These are phyloP conservation scores for Hanseniaspora occidentalis DNA, from an alignment of 805 yeast species.

Conservation along the genomic window DNA sequence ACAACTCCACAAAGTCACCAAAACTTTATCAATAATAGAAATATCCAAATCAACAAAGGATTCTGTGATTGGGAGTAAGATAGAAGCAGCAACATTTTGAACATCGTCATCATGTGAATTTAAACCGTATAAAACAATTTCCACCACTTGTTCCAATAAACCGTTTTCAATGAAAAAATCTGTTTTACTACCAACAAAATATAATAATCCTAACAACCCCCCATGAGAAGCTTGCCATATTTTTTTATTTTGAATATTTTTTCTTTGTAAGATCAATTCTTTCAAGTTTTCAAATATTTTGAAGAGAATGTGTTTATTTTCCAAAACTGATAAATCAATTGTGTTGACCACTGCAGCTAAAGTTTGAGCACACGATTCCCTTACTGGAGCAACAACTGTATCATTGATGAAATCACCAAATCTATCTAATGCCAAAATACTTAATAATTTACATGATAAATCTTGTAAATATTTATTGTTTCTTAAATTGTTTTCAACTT, in stretches of 20 bases:
- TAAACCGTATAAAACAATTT: constrained; percentile 79
- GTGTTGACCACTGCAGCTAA: constrained; percentile 81
- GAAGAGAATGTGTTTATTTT: background rate
- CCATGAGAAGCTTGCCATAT: constrained; percentile 99
- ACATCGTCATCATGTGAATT: constrained; percentile 83
- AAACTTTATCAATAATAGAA: constrained; percentile 31
- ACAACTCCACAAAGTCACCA: constrained; percentile 82
- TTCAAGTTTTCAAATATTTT: constrained; percentile 55
- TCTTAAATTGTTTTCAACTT: constrained; percentile 47
- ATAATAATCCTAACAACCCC: constrained; percentile 86
- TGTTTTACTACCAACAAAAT: constrained; percentile 80
- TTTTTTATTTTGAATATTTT: constrained; percentile 29
- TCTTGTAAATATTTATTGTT: constrained; percentile 74
- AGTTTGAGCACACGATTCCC: constrained; percentile 94
- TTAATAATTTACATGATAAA: constrained; percentile 69
- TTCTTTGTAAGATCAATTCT: constrained; percentile 55
- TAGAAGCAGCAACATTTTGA: constrained; percentile 92
- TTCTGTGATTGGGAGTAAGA: constrained; percentile 79
- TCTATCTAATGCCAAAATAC: constrained; percentile 82
- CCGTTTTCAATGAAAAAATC: constrained; percentile 52
- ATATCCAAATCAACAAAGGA: constrained; percentile 63
- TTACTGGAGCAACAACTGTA: constrained; percentile 94
- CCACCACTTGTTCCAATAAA: constrained; percentile 56
- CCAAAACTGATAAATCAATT: constrained; percentile 38
- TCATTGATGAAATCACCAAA: constrained; percentile 97